Evolutionary conservation across 1,139 yeast species (phyloP), one percentile per base, ranked within the genome.

Genomic region (Diutina catenulata): DNA sequence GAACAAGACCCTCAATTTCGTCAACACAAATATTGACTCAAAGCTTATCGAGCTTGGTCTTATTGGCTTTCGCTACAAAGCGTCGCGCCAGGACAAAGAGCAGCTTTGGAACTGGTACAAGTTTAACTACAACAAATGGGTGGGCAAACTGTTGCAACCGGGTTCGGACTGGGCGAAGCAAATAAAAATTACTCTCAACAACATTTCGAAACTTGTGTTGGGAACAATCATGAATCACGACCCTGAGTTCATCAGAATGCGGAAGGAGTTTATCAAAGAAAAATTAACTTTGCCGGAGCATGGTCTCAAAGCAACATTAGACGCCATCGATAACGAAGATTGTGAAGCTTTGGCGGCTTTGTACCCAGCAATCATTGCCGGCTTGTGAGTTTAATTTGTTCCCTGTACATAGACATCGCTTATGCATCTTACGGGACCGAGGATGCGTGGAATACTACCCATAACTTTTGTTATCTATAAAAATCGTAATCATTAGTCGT

Each of bases 81-180:
- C 45, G 15, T 40, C 44, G 9, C 42, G 38, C 14, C 41, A 44
- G 5, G 42, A 43, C 10, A 56, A 46, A 38, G 39, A 52, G 21
- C 45, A 45, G 38, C 49, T 76, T 5, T 76, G 77, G 72, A 55
- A 62, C 10, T 77, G 83, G 82, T 76, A 67, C 51, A 56, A 49
- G 28, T 49, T 66, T 37, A 64, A 76, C 46, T 75, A 67, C 48
- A 70, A 69, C 39, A 54, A 56, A 23, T 75, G 81, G 76, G 62
- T 61, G 4, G 47, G 56, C 16, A 66, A 63, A 41, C 59, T 75
- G 7, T 49, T 62, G 33, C 53, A 68, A 39, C 60, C 59, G 38
- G 76, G 74, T 1, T 60, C 72, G 13, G 64, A 64, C 28, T 57
- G 64, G 64, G 48, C 63, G 8, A 54, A 58, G 38, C 66, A 62